These are phyloP conservation scores for Thelephora ganbajun DNA, from an alignment of 768 basidiomycete genomes.

Conservation along the genomic window DNA sequence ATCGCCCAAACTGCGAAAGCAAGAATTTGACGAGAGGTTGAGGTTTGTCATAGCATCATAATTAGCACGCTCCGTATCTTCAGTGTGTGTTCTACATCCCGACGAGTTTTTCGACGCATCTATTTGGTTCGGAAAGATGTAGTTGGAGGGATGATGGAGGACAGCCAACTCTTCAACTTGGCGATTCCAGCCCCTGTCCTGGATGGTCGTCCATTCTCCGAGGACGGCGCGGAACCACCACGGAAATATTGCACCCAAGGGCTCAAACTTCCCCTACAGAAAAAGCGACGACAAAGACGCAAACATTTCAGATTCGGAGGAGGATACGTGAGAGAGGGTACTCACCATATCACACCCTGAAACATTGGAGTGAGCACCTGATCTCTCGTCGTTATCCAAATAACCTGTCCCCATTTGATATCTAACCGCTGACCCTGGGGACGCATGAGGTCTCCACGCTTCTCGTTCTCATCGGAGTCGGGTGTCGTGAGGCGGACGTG, in stretches of 20 bases:
- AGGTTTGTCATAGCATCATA: no score
- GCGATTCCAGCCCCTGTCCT: background rate
- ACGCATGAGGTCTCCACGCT: slow-evolving; percentile 17
- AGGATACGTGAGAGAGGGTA: background rate
- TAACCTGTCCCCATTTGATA: slow-evolving; percentile 42
- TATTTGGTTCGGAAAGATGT: background rate
- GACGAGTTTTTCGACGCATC: background rate
- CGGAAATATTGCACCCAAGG: slow-evolving; percentile 29
- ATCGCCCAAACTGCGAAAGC: background rate
- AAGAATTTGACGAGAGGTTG: background rate
- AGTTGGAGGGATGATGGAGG: background rate
- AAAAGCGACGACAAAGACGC: background rate
- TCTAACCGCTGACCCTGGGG: slow-evolving; percentile 21
- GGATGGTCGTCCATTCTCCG: background rate
- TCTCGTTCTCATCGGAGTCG: slow-evolving; percentile 16
- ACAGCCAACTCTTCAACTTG: background rate
- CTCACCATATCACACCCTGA: slow-evolving; percentile 58
- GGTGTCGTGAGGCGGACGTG: slow-evolving; percentile 28
- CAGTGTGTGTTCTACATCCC: no score
- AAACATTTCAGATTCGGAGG: background rate
- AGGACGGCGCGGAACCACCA: slow-evolving; percentile 13
- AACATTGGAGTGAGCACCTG: slow-evolving; percentile 54
- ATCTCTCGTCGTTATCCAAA: slow-evolving; percentile 54
- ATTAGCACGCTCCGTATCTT: no score
- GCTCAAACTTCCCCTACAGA: slow-evolving; percentile 29